Percentiles rank a stretch among this genome's conserved stretches.
Evolutionary conservation across 2,329 filamentous ascomycete genomes (phyloP).

Genomic region (Xylaria polymorpha): DNA sequence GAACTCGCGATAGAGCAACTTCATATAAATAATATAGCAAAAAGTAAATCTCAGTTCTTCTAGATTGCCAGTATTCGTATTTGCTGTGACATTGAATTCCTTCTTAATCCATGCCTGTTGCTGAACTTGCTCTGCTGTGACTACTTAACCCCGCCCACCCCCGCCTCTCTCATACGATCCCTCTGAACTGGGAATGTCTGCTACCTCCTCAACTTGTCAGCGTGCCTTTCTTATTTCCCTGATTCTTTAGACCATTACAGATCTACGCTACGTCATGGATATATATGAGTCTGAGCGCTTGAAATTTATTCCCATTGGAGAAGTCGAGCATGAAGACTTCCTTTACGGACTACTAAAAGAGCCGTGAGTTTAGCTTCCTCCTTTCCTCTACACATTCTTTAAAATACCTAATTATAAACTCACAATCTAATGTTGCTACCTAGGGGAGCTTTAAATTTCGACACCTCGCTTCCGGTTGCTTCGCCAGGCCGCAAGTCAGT

Average conservation of each 20-base stretch:
- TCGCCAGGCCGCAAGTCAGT: neutral
- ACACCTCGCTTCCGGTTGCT: slow-evolving; percentile 22
- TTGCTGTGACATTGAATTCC: too few species aligned
- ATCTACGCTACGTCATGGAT: slow-evolving; percentile 14
- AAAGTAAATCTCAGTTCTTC: neutral
- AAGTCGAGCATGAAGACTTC: slow-evolving; percentile 24
- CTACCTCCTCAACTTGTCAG: neutral
- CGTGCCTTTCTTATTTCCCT: neutral
- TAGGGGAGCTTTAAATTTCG: slow-evolving; percentile 28
- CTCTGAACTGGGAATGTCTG: neutral
- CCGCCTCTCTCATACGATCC: neutral
- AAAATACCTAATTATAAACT: neutral
- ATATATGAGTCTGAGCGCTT: slow-evolving; percentile 29
- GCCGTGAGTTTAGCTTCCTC: slow-evolving; percentile 23
- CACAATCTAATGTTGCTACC: slow-evolving; percentile 10
- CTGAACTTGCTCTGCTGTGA: too few species aligned
- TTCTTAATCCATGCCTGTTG: too few species aligned
- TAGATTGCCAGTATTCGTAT: too few species aligned
- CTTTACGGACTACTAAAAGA: slow-evolving; percentile 25
- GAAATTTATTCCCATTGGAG: slow-evolving; percentile 23
- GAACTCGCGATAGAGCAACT: neutral
- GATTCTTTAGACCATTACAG: neutral
- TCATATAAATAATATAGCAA: neutral
- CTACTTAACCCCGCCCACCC: slow-evolving; percentile 6
- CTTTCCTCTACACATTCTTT: neutral